Percentiles rank a stretch among this genome's conserved stretches.
Evolutionary conservation across 1,284 basidiomycete genomes (phyloP).

Genomic region (Entoloma clypeatum): DNA sequence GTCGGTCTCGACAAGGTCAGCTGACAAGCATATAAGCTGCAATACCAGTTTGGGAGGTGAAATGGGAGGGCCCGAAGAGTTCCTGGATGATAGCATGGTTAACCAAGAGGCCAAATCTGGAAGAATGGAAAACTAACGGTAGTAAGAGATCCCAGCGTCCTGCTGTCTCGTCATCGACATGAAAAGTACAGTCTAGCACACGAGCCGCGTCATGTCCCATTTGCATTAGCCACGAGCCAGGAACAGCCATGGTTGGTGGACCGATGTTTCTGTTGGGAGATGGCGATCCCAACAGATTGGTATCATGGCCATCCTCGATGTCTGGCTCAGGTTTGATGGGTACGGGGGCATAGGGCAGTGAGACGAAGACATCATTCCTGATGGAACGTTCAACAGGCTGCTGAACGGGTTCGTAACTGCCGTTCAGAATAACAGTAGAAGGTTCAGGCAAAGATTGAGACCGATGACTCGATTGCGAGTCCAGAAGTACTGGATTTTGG

Average conservation of each 20-base stretch:
- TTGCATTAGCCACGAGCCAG: conserved; percentile 39
- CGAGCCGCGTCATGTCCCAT: conserved; percentile 26
- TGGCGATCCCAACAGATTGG: not conserved
- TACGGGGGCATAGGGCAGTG: not conserved
- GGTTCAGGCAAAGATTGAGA: no score
- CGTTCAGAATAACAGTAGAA: not conserved
- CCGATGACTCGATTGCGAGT: no score
- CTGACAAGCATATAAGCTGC: no score
- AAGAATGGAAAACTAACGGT: conserved; percentile 6
- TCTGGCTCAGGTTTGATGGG: conserved; percentile 13
- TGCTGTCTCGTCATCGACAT: conserved; percentile 30
- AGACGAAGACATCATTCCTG: conserved; percentile 3
- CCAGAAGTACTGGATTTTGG: no score
- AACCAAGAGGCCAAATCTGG: conserved; percentile 23
- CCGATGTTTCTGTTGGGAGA: not conserved
- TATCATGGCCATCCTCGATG: conserved; percentile 2
- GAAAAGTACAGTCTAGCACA: conserved; percentile 30
- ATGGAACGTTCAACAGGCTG: not conserved
- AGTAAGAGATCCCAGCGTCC: conserved; percentile 25
- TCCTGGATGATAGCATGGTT: conserved; percentile 31
- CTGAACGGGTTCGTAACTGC: not conserved
- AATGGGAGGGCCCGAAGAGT: no score
- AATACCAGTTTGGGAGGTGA: no score
- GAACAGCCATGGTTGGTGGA: conserved; percentile 31
- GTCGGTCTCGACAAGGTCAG: no score